These are phyloP conservation scores for Spatholobus suberectus DNA, from an alignment of 306 rosid species.

Conservation along the genomic window DNA sequence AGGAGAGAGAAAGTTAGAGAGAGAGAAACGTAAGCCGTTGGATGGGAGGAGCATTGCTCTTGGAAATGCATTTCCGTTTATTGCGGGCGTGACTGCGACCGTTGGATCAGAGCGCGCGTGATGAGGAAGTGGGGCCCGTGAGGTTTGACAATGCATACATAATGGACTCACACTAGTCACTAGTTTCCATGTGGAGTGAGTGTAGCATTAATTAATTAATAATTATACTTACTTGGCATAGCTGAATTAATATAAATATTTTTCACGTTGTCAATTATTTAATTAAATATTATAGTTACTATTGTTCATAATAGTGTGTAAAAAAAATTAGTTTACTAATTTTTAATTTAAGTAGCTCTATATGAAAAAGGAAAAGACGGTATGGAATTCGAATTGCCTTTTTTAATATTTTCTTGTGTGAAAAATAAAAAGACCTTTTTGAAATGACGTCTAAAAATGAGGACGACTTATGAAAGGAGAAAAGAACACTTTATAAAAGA, in stretches of 20 bases:
- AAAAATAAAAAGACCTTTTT: neutral
- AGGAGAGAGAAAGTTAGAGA: slow-evolving; percentile 55
- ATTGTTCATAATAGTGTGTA: no score
- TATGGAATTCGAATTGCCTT: neutral
- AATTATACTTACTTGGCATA: neutral
- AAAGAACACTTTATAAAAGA: slow-evolving; percentile 8
- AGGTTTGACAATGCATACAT: slow-evolving; percentile 61
- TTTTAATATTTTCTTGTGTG: neutral
- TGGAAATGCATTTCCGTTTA: slow-evolving; percentile 77
- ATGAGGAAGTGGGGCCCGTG: slow-evolving; percentile 61
- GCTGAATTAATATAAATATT: neutral
- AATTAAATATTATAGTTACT: no score
- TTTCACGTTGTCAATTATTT: neutral
- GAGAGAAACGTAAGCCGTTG: slow-evolving; percentile 65
- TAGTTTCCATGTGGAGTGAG: neutral
- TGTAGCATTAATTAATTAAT: neutral
- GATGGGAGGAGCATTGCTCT: slow-evolving; percentile 53
- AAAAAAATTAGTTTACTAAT: no score
- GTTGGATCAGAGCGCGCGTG: slow-evolving; percentile 96
- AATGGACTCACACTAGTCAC: slow-evolving; percentile 12
- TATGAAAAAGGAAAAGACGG: neutral
- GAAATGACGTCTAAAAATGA: slow-evolving; percentile 7
- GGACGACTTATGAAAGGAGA: neutral
- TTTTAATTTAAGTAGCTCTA: neutral
- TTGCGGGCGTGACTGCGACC: slow-evolving; percentile 61